Evolutionary conservation across 106 monocot species (phyloP).

Genomic region (Apostasia shenzhenica): DNA sequence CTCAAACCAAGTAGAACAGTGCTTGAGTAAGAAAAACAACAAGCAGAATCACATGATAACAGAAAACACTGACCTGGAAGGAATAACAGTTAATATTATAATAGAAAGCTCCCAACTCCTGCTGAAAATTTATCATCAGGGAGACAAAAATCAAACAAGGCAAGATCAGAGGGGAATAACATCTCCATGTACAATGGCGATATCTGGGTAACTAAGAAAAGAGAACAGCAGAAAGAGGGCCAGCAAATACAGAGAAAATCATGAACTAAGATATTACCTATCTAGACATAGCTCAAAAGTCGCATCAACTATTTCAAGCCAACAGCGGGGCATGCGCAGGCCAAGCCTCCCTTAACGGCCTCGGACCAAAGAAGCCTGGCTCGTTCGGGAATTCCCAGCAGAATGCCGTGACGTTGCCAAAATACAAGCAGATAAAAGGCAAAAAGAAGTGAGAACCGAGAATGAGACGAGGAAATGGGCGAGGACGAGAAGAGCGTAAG

Average conservation of each 20-base stretch:
- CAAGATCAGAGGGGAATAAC: neutral
- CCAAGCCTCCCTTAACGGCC: neutral
- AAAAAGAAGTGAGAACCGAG: neutral
- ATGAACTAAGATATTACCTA: neutral
- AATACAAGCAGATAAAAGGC: neutral
- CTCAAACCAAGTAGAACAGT: no score
- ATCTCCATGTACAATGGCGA: no score
- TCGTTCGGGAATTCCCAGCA: neutral
- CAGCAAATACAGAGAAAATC: neutral
- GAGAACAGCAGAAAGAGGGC: neutral
- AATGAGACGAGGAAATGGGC: neutral
- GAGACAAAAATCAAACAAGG: neutral
- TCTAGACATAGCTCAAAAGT: neutral
- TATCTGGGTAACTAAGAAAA: neutral
- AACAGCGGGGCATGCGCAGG: neutral
- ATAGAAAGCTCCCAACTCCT: neutral
- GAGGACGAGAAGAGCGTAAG: neutral
- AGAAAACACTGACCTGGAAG: neutral
- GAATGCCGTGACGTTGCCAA: neutral
- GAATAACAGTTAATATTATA: neutral
- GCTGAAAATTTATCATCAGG: neutral
- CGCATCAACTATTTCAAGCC: neutral
- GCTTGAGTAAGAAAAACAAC: neutral
- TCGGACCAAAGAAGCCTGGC: neutral
- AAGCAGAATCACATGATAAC: neutral